Conservation (phyloP, 73 alveolate genomes). For the Paramecium octaurelia region DNA sequence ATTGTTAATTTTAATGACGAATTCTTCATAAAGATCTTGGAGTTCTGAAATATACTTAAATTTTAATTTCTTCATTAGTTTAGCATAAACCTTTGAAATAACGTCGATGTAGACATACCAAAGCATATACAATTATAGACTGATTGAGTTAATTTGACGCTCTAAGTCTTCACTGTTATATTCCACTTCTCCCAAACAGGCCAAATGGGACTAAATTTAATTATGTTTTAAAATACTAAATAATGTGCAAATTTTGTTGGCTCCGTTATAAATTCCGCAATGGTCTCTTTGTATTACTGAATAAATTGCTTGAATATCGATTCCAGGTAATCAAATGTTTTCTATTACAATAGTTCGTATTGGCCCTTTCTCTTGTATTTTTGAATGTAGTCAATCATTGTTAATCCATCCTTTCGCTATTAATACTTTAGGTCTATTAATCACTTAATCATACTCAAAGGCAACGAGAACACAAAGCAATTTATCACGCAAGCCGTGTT, state of each 20-base stretch:
- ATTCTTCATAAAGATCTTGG: background rate
- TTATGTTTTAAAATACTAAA: background rate
- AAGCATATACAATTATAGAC: background rate
- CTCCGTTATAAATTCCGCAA: background rate
- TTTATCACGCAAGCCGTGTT: background rate
- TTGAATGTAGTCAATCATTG: background rate
- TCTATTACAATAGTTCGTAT: background rate
- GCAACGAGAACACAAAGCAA: background rate
- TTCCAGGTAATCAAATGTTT: background rate
- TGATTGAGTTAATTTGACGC: background rate
- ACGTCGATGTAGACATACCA: background rate
- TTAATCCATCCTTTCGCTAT: background rate
- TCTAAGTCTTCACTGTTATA: background rate
- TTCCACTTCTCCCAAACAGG: background rate
- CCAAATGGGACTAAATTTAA: background rate
- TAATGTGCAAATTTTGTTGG: background rate
- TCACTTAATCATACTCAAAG: background rate
- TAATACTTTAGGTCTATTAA: slow-evolving; percentile 11
- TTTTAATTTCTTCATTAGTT: background rate
- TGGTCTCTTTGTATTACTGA: background rate
- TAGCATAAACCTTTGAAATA: background rate
- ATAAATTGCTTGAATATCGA: background rate
- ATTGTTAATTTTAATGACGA: background rate
- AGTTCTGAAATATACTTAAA: background rate
- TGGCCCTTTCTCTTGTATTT: background rate